Evolutionary conservation across 2,329 filamentous ascomycete species (phyloP).

Genomic region (Aureobasidium zeae): DNA sequence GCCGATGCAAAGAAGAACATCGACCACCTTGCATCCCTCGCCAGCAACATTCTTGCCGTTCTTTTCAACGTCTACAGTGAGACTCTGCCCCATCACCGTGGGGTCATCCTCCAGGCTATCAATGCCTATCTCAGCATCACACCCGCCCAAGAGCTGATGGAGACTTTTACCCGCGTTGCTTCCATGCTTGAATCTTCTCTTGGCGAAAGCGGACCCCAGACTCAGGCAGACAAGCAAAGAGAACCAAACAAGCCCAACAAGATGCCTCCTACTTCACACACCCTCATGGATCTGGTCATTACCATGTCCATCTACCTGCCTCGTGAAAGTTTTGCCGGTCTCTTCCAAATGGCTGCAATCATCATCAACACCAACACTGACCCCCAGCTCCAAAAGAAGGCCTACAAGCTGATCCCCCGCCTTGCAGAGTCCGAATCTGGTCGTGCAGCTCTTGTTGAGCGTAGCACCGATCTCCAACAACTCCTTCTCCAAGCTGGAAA

Average conservation of each 20-base stretch:
- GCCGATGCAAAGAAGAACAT: slow-evolving; percentile 69
- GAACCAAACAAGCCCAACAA: slow-evolving; percentile 43
- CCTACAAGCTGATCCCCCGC: slow-evolving; percentile 93
- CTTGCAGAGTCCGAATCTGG: slow-evolving; percentile 74
- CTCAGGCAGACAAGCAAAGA: slow-evolving; percentile 49
- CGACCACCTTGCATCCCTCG: slow-evolving; percentile 66
- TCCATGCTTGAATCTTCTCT: slow-evolving; percentile 71
- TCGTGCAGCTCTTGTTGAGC: slow-evolving; percentile 62
- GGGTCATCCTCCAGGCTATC: slow-evolving; percentile 85
- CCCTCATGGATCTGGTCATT: slow-evolving; percentile 91
- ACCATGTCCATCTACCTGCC: slow-evolving; percentile 92
- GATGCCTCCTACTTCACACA: slow-evolving; percentile 89
- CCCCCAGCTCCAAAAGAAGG: slow-evolving; percentile 95
- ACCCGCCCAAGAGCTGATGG: slow-evolving; percentile 57
- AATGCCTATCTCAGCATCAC: slow-evolving; percentile 83
- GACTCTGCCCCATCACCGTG: slow-evolving; percentile 84
- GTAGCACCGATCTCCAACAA: slow-evolving; percentile 69
- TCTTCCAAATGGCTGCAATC: slow-evolving; percentile 79
- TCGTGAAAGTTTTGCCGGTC: slow-evolving; percentile 67
- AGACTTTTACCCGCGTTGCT: slow-evolving; percentile 81
- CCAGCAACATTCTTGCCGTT: slow-evolving; percentile 85
- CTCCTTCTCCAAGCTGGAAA: slow-evolving; percentile 70
- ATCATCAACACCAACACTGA: slow-evolving; percentile 76
- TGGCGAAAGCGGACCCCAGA: slow-evolving; percentile 49
- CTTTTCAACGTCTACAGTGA: slow-evolving; percentile 99